phyloP scores from a whole-genome alignment of 345 rosid genomes.

The Arabidopsis arenosa region DNA sequence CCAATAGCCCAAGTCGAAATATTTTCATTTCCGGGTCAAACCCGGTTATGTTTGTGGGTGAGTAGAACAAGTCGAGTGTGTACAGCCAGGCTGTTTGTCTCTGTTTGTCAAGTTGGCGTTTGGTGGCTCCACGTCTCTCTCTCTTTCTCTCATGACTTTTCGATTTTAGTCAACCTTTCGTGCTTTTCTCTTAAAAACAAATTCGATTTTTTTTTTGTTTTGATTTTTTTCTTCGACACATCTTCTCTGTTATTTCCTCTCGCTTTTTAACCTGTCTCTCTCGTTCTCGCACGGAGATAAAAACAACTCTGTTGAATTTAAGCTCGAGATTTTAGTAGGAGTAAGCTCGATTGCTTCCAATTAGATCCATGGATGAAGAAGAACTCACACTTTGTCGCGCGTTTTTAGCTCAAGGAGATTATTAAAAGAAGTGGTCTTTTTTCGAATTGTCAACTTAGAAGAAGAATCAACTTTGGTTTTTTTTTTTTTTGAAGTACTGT shows the following conservation, averaged over 20 bases:
- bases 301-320: constrained; percentile 6
- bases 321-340: constrained; percentile 24
- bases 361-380: constrained; percentile 34
- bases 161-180: constrained; percentile 43
- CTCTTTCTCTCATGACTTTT: constrained; percentile 39
- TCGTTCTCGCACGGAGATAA: constrained; percentile 23
- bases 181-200: background rate
- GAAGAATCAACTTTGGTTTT: background rate
- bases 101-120: constrained; percentile 43
- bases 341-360: constrained; percentile 1
- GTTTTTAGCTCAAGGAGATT: constrained; percentile 13
- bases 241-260: constrained; percentile 25
- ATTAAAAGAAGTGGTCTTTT: background rate
- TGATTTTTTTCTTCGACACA: constrained; percentile 13
- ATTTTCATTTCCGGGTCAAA: background rate
- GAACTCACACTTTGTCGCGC: constrained; percentile 34
- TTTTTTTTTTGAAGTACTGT: background rate
- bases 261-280: constrained; percentile 24
- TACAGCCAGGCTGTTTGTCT: constrained; percentile 37
- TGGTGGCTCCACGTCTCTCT: constrained; percentile 46
- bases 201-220: background rate
- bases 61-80: constrained; percentile 11
- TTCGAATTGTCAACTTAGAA: constrained; percentile 23
- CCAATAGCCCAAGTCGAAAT: too few relatives aligned
- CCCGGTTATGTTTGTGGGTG: constrained; percentile 2